phyloP scores from a whole-genome alignment of 768 basidiomycete species.

The Guyanaporus albipodus region DNA sequence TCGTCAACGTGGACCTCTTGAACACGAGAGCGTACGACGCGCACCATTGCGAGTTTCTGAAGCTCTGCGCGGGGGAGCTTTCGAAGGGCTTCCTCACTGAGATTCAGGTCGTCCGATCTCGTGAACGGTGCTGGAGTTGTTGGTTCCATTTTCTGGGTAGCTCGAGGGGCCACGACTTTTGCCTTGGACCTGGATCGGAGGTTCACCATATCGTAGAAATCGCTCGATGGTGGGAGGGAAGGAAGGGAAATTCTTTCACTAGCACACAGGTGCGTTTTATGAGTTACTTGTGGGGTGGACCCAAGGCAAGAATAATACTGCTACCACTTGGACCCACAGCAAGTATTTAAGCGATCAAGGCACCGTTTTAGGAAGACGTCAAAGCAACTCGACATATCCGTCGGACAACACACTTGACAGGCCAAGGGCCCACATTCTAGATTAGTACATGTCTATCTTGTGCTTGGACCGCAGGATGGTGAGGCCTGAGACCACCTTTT shows the following conservation, averaged over 20 bases:
- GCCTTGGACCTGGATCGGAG: conserved; percentile 10
- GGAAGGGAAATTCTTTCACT: neutral
- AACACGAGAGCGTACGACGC: neutral
- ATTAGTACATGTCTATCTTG: neutral
- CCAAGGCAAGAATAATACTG: neutral
- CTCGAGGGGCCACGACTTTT: neutral
- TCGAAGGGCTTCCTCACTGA: conserved; percentile 18
- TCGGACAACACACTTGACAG: neutral
- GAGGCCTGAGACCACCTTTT: too few relatives aligned
- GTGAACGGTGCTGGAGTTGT: neutral
- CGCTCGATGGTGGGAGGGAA: neutral
- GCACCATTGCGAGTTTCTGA: conserved; percentile 27
- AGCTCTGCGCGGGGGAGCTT: conserved; percentile 23
- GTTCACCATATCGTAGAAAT: conserved; percentile 7
- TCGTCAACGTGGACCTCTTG: neutral
- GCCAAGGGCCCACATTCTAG: too few relatives aligned
- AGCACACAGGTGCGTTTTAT: neutral
- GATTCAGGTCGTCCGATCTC: neutral
- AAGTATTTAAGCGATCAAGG: neutral
- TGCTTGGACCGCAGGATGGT: neutral
- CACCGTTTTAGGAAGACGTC: neutral
- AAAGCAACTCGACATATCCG: neutral
- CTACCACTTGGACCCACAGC: neutral
- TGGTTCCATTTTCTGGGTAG: neutral
- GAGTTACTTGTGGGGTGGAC: neutral